Evolutionary conservation across 352 stramenopile species (phyloP).

Genomic region (Pythium sukuiense): DNA sequence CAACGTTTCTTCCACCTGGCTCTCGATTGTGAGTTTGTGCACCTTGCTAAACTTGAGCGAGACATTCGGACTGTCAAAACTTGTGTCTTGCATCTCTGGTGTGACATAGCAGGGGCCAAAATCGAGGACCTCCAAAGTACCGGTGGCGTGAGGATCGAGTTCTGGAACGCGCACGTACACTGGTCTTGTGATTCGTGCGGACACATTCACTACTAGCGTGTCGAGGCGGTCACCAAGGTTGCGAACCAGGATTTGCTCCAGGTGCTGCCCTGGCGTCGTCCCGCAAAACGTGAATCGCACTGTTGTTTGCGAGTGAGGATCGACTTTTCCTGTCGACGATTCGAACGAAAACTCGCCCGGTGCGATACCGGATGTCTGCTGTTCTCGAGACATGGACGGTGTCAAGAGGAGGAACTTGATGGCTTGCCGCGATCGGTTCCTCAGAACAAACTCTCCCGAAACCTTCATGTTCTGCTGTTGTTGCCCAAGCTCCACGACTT

Average conservation of each 20-base stretch:
- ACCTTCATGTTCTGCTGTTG: slow-evolving; percentile 68
- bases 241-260: slow-evolving; percentile 75
- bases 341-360: slow-evolving; percentile 74
- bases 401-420: slow-evolving; percentile 77
- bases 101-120: slow-evolving; percentile 84
- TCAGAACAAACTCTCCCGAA: slow-evolving; percentile 59
- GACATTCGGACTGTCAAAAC: slow-evolving; percentile 71
- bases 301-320: slow-evolving; percentile 42
- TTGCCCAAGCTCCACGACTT: slow-evolving; percentile 76
- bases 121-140: slow-evolving; percentile 71
- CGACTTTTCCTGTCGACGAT: slow-evolving; percentile 67
- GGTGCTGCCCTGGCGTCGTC: slow-evolving; percentile 63
- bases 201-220: slow-evolving; percentile 64
- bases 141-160: slow-evolving; percentile 74
- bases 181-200: slow-evolving; percentile 65
- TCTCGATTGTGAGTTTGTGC: slow-evolving; percentile 80
- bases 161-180: slow-evolving; percentile 86
- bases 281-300: slow-evolving; percentile 77
- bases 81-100: slow-evolving; percentile 79
- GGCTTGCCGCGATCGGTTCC: slow-evolving; percentile 63
- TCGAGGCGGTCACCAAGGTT: slow-evolving; percentile 85
- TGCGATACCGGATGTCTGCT: slow-evolving; percentile 16
- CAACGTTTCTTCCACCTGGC: slow-evolving; percentile 74
- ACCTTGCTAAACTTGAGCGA: slow-evolving; percentile 85
- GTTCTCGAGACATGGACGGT: slow-evolving; percentile 28